Evolutionary conservation across 148 eudicot species (phyloP).

Genomic region (Cornus kousa): DNA sequence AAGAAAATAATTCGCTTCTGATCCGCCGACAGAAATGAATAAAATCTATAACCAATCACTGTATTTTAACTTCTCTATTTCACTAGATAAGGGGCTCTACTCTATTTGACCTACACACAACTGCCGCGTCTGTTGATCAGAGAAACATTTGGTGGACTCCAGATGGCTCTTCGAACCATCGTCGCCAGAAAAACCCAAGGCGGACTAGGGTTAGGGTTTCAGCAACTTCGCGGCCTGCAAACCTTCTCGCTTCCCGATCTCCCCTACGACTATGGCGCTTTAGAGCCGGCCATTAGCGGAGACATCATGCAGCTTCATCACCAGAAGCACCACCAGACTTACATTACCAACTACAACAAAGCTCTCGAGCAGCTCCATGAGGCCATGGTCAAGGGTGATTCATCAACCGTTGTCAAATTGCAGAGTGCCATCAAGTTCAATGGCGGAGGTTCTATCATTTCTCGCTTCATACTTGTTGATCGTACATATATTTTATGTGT

Average conservation of each 20-base stretch:
- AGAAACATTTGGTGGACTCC: not conserved
- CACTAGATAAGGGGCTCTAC: too few relatives aligned
- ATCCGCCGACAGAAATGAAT: too few relatives aligned
- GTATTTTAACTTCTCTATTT: too few relatives aligned
- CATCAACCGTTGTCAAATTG: slow-evolving; percentile 60
- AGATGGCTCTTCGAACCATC: slow-evolving; percentile 49
- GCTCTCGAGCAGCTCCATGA: slow-evolving; percentile 78
- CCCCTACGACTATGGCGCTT: slow-evolving; percentile 83
- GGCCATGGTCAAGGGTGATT: slow-evolving; percentile 62
- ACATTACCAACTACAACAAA: slow-evolving; percentile 84
- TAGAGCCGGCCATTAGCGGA: slow-evolving; percentile 77
- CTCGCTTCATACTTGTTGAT: slow-evolving; percentile 4
- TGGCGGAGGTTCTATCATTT: slow-evolving; percentile 72
- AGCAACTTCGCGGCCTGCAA: slow-evolving; percentile 51
- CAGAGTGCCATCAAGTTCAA: slow-evolving; percentile 88
- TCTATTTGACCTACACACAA: too few relatives aligned
- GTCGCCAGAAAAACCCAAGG: slow-evolving; percentile 22
- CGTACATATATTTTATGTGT: not conserved
- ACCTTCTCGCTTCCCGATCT: slow-evolving; percentile 88
- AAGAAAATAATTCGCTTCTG: too few relatives aligned
- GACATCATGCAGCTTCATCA: slow-evolving; percentile 94
- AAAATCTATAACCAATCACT: too few relatives aligned
- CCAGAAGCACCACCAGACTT: slow-evolving; percentile 93
- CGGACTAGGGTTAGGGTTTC: slow-evolving; percentile 26
- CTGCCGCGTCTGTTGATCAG: not conserved